Evolutionary conservation across 495 filamentous ascomycete genomes (phyloP), one percentile per base, ranked within the genome.

Genomic region (Hypoxylon cercidicola): DNA sequence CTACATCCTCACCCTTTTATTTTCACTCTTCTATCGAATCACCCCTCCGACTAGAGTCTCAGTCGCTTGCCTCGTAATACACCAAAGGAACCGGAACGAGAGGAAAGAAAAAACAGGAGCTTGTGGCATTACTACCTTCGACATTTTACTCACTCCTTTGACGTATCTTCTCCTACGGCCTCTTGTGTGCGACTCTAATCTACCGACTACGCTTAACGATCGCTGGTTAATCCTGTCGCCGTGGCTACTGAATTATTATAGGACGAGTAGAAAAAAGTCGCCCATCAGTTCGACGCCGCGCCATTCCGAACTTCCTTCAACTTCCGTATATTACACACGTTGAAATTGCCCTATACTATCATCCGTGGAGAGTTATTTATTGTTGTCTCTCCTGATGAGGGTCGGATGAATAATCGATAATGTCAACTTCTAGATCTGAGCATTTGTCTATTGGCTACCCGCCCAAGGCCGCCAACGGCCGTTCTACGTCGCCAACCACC

Each of bases 381-480:
- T 67, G 37, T 50, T 63, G 68, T 56, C 57, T 64, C 67, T 74
- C 71, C 73, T 76, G 70, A 82, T 79, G 75, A 80, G 75, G 75
- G 74, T 74, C 75, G 70, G 75, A 71, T 76, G 78, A 76, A 81
- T 90, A 90, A 91, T 90, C 79, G 82, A 91, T 95, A 91, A 97
- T 97, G 95, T 89, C 91, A 81, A 92, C 90, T 77, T 86, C 89
- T 90, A 86, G 92, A 88, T 85, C 91, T 82, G 84, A 92, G 82
- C 82, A 87, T 81, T 85, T 85, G 84, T 89, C 76, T 79, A 86
- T 87, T 83, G 90, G 85, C 76, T 90, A 86, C 74, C 82, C 85
- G 57, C 84, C 86, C 75, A 88, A 85, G 60, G 77, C 83, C 48
- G 75, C 79, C 68, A 75, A 79, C 34, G 77, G 78, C 64, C 88